Evolutionary conservation across 176 grass and related monocot genomes (phyloP).

Genomic region (Aegilops longissima): DNA sequence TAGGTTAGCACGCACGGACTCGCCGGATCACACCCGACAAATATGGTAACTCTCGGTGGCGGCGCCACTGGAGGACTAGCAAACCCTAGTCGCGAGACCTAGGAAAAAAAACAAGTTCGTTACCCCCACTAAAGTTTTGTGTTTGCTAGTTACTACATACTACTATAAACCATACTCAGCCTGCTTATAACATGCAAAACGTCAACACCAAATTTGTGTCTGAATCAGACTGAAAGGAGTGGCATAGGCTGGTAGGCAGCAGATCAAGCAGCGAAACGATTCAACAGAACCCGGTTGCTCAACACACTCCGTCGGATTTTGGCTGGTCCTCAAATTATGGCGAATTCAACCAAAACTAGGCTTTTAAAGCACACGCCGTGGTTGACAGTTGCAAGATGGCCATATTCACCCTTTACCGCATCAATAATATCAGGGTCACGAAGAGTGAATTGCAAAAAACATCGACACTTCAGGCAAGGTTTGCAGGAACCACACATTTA

Average conservation of each 20-base stretch:
- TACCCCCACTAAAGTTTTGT: no score
- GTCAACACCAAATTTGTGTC: neutral
- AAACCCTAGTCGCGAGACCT: no score
- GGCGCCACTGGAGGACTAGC: no score
- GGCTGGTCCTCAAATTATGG: neutral
- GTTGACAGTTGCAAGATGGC: neutral
- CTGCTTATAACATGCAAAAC: neutral
- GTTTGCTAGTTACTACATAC: neutral
- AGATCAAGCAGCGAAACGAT: neutral
- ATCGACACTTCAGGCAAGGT: no score
- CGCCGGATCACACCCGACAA: no score
- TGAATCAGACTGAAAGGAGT: neutral
- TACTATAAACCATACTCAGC: neutral
- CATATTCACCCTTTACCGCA: neutral
- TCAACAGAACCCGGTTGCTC: neutral
- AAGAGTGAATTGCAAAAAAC: no score
- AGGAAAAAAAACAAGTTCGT: no score
- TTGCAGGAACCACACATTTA: no score
- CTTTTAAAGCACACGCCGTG: neutral
- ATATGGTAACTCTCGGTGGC: no score
- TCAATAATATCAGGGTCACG: no score
- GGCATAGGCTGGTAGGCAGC: neutral
- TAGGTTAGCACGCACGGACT: no score
- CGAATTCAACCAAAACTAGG: neutral
- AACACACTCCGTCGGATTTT: neutral